Percentiles rank a stretch among this genome's conserved stretches.
phyloP scores from a whole-genome alignment of 441 rosid genomes.

The Iberis amara region DNA sequence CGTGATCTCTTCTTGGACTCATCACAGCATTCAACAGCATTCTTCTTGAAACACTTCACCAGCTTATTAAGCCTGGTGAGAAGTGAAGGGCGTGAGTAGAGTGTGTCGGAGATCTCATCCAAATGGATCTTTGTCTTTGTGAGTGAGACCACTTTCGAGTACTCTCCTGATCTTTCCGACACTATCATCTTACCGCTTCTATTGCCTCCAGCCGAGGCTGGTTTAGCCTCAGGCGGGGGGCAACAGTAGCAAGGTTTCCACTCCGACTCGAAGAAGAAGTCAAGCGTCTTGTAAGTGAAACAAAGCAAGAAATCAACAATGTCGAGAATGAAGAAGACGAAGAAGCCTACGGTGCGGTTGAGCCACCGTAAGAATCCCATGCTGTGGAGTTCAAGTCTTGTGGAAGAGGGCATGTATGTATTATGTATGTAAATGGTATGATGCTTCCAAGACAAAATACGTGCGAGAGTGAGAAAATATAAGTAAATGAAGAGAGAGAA shows the following conservation, averaged over 20 bases:
- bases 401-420: conserved; percentile 21
- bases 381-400: conserved; percentile 40
- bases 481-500: conserved; percentile 25
- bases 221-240: conserved; percentile 56
- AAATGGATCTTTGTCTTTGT: conserved; percentile 48
- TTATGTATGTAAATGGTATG: conserved; percentile 16
- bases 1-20: conserved; percentile 38
- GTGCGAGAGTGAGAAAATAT: conserved; percentile 21
- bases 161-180: conserved; percentile 61
- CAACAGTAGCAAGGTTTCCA: conserved; percentile 85
- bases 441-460: conserved; percentile 29
- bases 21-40: conserved; percentile 34
- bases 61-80: conserved; percentile 46
- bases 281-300: conserved; percentile 54
- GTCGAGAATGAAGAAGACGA: conserved; percentile 77
- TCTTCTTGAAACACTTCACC: conserved; percentile 33
- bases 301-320: conserved; percentile 69
- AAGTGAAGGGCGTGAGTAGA: conserved; percentile 65
- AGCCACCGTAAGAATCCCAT: conserved; percentile 57
- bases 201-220: conserved; percentile 44
- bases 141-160: conserved; percentile 56
- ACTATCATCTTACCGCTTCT: conserved; percentile 62
- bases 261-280: conserved; percentile 72
- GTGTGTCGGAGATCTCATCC: conserved; percentile 90
- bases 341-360: conserved; percentile 55